Base-by-base conservation (phyloP, 768 basidiomycete species). In the Terana coerulea region DNA sequence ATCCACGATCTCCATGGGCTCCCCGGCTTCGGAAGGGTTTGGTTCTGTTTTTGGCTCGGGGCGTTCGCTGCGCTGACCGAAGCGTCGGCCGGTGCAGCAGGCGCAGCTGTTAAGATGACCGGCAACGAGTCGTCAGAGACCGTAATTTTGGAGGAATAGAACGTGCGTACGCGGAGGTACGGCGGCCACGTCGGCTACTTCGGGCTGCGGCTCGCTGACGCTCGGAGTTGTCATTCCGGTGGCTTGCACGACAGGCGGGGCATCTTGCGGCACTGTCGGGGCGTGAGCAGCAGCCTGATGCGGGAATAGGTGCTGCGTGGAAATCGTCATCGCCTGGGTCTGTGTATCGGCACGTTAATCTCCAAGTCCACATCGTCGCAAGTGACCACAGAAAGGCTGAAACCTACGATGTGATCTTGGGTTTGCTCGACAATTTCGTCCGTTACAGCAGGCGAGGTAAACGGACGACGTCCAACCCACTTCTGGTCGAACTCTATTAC, bases 291-390 rank as follows among this genome's bases (percentile, higher is more conserved):
- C 37, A 3, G 53, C 29, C n/a, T n/a, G n/a, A n/a, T n/a, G n/a
- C 5, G 78, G 75, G 33, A 76, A 67, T 11, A 95, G 73, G 67
- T 95, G 91, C 57, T 88, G 83, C 1, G 92, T 95, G 9, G 91
- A 91, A 50, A 91, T 90, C 9, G 86, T 77, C 93, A 97, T 97
- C 0, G 92, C 91, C 59, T 84, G 80, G 5, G 93, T 93, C 91
- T 95, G 59, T 11, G 19, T 35, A 10, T 21, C 36, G 21, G 26
- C 12, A 22, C 10, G 39, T 40, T 12, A 41, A 42, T 22, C 24
- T 25, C 12, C 5, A 6, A 29, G 28, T 12, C 30, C 22, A n/a
- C n/a, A n/a, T n/a, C n/a, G 3, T 21, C 9, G 24, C 6, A 10
- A 21, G 47, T 53, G 21, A 19, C 15, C 14, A 17, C 58, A n/a